Percentiles rank a stretch among this genome's conserved stretches.
phyloP scores from a whole-genome alignment of 179 eudicot genomes.

The Carnegiea gigantea region DNA sequence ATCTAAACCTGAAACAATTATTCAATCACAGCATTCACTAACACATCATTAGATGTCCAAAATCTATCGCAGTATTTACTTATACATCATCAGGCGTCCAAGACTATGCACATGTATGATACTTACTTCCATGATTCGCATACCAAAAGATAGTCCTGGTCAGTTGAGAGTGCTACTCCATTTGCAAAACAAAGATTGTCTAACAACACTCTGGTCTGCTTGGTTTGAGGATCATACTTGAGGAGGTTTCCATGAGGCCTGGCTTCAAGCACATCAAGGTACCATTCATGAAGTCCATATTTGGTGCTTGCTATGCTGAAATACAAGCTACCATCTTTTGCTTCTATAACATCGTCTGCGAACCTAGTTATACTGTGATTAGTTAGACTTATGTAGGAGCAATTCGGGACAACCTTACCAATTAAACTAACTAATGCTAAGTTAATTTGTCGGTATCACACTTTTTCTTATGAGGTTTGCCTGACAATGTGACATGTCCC shows the following conservation, averaged over 20 bases:
- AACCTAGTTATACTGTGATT: constrained; percentile 36
- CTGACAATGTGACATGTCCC: too few species aligned
- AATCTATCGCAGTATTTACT: neutral
- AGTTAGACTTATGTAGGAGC: too few species aligned
- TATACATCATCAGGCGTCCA: too few species aligned
- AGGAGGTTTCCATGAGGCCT: constrained; percentile 75
- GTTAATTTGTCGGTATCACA: too few species aligned
- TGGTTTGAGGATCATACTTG: constrained; percentile 48
- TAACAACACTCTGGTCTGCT: constrained; percentile 43
- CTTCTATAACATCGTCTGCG: constrained; percentile 84
- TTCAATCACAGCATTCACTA: neutral
- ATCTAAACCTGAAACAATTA: constrained; percentile 48
- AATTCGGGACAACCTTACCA: too few species aligned
- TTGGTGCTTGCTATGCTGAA: constrained; percentile 73
- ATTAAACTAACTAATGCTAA: too few species aligned
- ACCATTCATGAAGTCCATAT: constrained; percentile 50
- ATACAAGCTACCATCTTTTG: constrained; percentile 68
- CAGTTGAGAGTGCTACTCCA: constrained; percentile 38
- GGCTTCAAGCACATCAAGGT: constrained; percentile 68
- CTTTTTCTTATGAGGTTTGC: too few species aligned
- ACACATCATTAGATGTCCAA: neutral
- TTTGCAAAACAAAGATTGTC: constrained; percentile 57
- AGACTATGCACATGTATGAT: too few species aligned
- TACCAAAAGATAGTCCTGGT: constrained; percentile 32
- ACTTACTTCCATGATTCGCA: constrained; percentile 45